Percentiles rank a stretch among this genome's conserved stretches.
Evolutionary conservation across 176 grass and related monocot species (phyloP).

Genomic region (Calamus simplicifolius): DNA sequence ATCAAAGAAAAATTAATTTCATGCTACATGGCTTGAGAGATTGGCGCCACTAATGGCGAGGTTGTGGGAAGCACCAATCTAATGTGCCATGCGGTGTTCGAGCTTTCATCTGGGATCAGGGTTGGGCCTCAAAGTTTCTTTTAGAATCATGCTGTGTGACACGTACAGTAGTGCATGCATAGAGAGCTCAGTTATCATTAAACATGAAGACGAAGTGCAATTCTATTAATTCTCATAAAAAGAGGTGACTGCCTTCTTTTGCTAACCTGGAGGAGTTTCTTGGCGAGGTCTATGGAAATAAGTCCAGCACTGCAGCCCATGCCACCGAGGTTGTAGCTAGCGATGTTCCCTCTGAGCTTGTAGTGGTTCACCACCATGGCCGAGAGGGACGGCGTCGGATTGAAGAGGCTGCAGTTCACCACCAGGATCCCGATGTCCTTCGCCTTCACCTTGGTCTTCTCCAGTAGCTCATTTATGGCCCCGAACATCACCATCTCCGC

Average conservation of each 20-base stretch:
- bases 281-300: conserved; percentile 11
- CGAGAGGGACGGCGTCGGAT: conserved; percentile 2
- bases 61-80: too few relatives aligned
- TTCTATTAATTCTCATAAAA: too few relatives aligned
- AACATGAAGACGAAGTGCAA: too few relatives aligned
- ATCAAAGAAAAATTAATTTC: too few relatives aligned
- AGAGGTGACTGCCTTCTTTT: background rate
- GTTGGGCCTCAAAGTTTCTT: too few relatives aligned
- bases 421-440: conserved; percentile 10
- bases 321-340: conserved; percentile 5
- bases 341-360: conserved; percentile 3
- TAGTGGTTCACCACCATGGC: conserved; percentile 14
- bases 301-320: conserved; percentile 12
- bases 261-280: conserved; percentile 9
- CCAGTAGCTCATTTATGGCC: conserved; percentile 2
- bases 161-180: too few relatives aligned
- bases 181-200: too few relatives aligned
- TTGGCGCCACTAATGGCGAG: too few relatives aligned
- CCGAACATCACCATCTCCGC: conserved; percentile 15
- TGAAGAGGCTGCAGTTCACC: conserved; percentile 13
- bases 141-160: too few relatives aligned
- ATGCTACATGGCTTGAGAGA: too few relatives aligned
- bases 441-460: background rate
- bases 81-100: too few relatives aligned
- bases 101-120: too few relatives aligned